phyloP scores from a whole-genome alignment of 2,329 filamentous ascomycete species.

The Fusarium solani-melongenae region DNA sequence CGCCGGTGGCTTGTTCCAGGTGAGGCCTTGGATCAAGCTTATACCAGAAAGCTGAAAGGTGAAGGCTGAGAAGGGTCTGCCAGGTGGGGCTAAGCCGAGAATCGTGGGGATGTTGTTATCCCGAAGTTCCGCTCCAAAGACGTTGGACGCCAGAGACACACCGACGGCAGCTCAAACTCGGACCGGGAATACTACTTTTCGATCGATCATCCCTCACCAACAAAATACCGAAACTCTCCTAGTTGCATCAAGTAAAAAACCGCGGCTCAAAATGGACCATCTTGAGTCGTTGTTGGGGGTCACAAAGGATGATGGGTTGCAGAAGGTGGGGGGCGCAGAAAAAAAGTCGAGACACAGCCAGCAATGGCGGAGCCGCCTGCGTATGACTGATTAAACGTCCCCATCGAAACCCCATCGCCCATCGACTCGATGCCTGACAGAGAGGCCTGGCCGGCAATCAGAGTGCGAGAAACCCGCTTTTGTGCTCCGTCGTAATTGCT shows the following conservation, averaged over 20 bases:
- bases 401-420: not conserved
- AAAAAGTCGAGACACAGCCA: not conserved
- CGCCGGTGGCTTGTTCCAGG: conserved; percentile 26
- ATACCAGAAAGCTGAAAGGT: not conserved
- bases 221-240: conserved; percentile 4
- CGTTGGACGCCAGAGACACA: not conserved
- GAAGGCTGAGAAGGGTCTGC: conserved; percentile 18
- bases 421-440: conserved; percentile 16
- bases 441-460: conserved; percentile 16
- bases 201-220: not conserved
- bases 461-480: conserved; percentile 20
- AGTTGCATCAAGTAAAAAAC: conserved; percentile 1
- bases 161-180: conserved; percentile 1
- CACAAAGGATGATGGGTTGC: not conserved
- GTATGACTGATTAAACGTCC: conserved; percentile 29
- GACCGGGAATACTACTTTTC: not conserved
- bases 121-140: conserved; percentile 12
- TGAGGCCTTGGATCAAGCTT: conserved; percentile 18
- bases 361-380: conserved; percentile 19
- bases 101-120: conserved; percentile 23
- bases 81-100: conserved; percentile 17
- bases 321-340: conserved; percentile 13
- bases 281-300: conserved; percentile 4
- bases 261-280: conserved; percentile 1
- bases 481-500: conserved; percentile 24